These are phyloP conservation scores for Saccharomycopsis lassenensis DNA, from an alignment of 805 yeast species.

Conservation along the genomic window DNA sequence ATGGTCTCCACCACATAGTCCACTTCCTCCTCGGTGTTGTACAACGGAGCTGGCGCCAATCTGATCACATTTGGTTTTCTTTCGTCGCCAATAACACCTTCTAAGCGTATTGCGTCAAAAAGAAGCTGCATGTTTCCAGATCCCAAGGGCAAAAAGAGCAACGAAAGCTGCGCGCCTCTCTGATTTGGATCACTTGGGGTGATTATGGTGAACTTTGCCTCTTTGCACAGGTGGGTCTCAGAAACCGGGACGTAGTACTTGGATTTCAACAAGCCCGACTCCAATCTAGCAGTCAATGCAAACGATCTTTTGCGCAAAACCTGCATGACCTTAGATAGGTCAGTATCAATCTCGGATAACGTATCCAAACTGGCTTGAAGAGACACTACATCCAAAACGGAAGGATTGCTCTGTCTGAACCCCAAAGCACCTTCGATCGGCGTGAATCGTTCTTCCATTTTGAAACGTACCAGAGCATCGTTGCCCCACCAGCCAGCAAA, in stretches of 20 bases:
- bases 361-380: constrained; percentile 55
- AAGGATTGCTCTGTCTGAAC: constrained; percentile 82
- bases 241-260: constrained; percentile 31
- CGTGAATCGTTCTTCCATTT: constrained; percentile 67
- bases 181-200: constrained; percentile 52
- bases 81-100: constrained; percentile 77
- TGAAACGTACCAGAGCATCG: constrained; percentile 54
- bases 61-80: constrained; percentile 85
- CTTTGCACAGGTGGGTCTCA: constrained; percentile 20
- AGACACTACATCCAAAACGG: constrained; percentile 75
- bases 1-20: constrained; percentile 31
- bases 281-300: constrained; percentile 46
- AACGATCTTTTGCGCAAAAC: constrained; percentile 39
- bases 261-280: constrained; percentile 34
- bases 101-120: constrained; percentile 33
- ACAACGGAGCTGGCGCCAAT: constrained; percentile 77
- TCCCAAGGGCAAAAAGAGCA: constrained; percentile 46
- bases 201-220: constrained; percentile 51
- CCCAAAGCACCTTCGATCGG: constrained; percentile 84
- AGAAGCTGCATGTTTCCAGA: constrained; percentile 49
- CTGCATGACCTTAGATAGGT: neutral
- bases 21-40: constrained; percentile 66
- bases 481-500: constrained; percentile 99
- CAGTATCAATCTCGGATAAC: constrained; percentile 22
- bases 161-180: constrained; percentile 76